Evolutionary conservation across 2,329 filamentous ascomycete genomes (phyloP), one percentile per base, ranked within the genome.

Genomic region (Ceratocystis papillata): DNA sequence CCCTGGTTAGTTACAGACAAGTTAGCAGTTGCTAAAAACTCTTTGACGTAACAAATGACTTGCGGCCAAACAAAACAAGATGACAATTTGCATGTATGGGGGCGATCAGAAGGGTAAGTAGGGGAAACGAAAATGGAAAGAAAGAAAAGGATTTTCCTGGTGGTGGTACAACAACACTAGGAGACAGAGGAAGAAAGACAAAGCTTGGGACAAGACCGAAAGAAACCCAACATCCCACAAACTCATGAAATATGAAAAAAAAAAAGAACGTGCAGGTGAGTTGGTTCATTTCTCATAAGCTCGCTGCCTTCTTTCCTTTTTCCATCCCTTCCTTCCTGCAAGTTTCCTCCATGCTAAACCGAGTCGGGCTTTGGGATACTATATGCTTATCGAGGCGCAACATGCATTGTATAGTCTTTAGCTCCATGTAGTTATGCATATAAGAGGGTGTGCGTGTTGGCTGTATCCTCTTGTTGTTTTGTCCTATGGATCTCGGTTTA

Each of bases 351-450:
- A 4, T 41, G 37, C 37, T 41, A 50, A 20, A 25, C 46, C n/a
- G 46, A 25, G 46, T 50, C 46, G 46, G 46, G 46, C 46, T 50
- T 50, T 22, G 22, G 22, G 46, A 50, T 25, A 25, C 22, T 41
- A 41, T 41, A 41, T 41, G 46, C 46, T 50, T 50, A 50, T 50
- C 46, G 46, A 50, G 46, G n/a, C 46, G 15, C 46, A 50, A 50
- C 46, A 6, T 50, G 15, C 17, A 20, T 20, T 50, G 46, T 12
- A 50, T 50, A 12, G 46, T 22, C n/a, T 50, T 8, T 12, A 50
- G 15, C 45, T 20, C 15, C 17, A 48, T 48, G 45, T 22, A 41
- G 37, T 50, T 50, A 50, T 50, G 46, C 46, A 50, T 22, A 7
- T 50, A 50, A 50, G 46, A 22, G 46, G 22, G 22, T 17, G 10